Percentiles rank a stretch among this genome's conserved stretches.
Conservation (phyloP, 768 basidiomycete genomes). For the Tulasnella sp. region DNA sequence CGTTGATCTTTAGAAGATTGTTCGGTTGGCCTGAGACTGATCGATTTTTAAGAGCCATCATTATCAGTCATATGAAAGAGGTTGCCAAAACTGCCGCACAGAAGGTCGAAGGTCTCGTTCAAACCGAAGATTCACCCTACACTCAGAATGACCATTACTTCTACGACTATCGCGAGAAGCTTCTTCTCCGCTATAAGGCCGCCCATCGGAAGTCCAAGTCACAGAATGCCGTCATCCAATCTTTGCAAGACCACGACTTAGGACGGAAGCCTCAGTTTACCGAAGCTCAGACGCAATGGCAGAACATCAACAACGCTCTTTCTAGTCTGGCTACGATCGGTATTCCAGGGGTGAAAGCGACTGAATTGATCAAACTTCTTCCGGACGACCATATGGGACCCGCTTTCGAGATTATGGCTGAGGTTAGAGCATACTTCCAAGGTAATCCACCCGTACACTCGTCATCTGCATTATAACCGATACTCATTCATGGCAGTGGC, state of each 20-base stretch:
- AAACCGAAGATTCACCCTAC: background rate
- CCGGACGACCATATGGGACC: conserved; percentile 4
- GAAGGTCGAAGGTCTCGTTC: background rate
- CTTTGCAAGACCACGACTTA: background rate
- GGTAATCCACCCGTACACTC: background rate
- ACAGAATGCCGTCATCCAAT: background rate
- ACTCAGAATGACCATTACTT: conserved; percentile 12
- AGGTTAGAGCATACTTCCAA: conserved; percentile 16
- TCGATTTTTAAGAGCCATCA: background rate
- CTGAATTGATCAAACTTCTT: conserved; percentile 3
- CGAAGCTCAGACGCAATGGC: conserved; percentile 13
- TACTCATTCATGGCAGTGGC: conserved; percentile 31
- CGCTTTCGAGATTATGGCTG: conserved; percentile 16
- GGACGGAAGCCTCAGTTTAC: background rate
- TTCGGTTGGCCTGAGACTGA: background rate
- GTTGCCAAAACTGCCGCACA: background rate
- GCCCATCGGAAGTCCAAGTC: background rate
- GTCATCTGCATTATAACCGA: background rate
- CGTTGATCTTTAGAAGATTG: background rate
- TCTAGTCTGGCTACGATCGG: conserved; percentile 27
- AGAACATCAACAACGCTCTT: background rate
- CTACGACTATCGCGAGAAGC: background rate
- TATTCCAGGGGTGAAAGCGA: conserved; percentile 32
- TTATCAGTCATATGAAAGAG: background rate
- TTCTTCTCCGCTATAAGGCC: background rate